Evolutionary conservation across 495 filamentous ascomycete genomes (phyloP), one percentile per base, ranked within the genome.

Genomic region (Elasticomyces elasticus): DNA sequence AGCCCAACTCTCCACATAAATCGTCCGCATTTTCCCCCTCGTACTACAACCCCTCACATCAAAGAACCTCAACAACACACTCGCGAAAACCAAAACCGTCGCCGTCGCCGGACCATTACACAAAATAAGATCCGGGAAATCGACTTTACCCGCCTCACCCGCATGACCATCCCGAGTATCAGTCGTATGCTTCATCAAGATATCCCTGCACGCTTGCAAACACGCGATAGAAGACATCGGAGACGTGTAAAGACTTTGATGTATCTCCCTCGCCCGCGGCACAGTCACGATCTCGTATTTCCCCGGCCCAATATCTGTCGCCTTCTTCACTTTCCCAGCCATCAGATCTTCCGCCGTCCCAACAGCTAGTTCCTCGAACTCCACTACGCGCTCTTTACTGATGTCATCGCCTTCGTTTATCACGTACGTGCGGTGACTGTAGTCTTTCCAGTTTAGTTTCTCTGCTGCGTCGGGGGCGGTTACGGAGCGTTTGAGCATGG

Each of bases 1-100:
- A 1, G 92, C 94, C 84, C 88, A 97, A 25, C 82, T 88, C 76
- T 98, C 92, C 13, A 95, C 76, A 65, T 90, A 97, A 20, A 97
- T 75, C 6, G 78, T 83, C 40, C 81, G 77, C 62, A 90, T 79
- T 64, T 75, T 76, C 33, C 71, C 74, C 37, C 51, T 40, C 26
- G 55, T 48, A 49, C 67, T 52, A 3, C 59, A 61, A 2, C 74
- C 74, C 13, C 64, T 55, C 0, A 80, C 23, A 25, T 66, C 64
- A 45, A 79, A 72, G 54, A 88, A 76, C 54, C 86, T 85, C 46
- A 94, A 67, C 1, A 85, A 19, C 24, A 82, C 75, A 1, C 81
- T 79, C 0, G 84, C 85, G 0, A 86, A 58, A 6, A 90, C 72
- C 46, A 96, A 74, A 38, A 95, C 80, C 31, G 94, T 84, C 13